These are phyloP conservation scores for Podosphaera xanthii DNA, from an alignment of 2,329 filamentous ascomycete species.

Conservation along the genomic window DNA sequence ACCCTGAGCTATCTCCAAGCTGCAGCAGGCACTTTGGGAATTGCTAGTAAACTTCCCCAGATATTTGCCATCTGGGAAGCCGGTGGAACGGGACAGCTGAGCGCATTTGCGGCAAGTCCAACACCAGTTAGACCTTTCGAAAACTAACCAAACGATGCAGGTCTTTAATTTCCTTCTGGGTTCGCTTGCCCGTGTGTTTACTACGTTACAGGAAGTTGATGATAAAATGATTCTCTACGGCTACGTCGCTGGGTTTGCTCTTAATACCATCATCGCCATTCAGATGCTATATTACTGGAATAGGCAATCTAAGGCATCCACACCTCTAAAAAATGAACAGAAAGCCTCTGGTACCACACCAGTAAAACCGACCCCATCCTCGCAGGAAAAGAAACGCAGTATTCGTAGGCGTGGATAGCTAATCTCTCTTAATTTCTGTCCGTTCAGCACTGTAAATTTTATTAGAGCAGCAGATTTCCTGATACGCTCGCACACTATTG, in stretches of 20 bases:
- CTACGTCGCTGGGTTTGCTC: constrained; percentile 72
- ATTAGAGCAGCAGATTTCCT: no score
- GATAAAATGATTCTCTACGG: constrained; percentile 92
- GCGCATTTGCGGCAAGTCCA: constrained; percentile 66
- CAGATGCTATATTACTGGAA: constrained; percentile 99
- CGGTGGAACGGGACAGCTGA: constrained; percentile 83
- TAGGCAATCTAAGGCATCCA: constrained; percentile 27
- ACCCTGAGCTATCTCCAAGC: constrained; percentile 45
- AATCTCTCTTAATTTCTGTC: not conserved
- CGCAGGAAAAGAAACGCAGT: constrained; percentile 14
- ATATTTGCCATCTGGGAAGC: constrained; percentile 67
- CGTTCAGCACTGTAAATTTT: no score
- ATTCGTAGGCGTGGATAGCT: constrained; percentile 15
- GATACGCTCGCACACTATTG: no score
- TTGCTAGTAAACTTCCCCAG: constrained; percentile 85
- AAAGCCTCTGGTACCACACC: constrained; percentile 6
- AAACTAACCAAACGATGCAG: constrained; percentile 22
- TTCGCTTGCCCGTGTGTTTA: constrained; percentile 87
- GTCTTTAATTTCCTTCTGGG: constrained; percentile 96
- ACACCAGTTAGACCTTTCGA: not conserved
- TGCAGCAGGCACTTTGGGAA: constrained; percentile 57
- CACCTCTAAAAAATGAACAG: constrained; percentile 22
- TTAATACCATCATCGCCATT: constrained; percentile 65
- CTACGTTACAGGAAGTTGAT: constrained; percentile 88
- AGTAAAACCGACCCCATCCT: constrained; percentile 7